Evolutionary conservation across 805 yeast species (phyloP), one percentile per base, ranked within the genome.

Genomic region (Yamadazyma kitorensis): DNA sequence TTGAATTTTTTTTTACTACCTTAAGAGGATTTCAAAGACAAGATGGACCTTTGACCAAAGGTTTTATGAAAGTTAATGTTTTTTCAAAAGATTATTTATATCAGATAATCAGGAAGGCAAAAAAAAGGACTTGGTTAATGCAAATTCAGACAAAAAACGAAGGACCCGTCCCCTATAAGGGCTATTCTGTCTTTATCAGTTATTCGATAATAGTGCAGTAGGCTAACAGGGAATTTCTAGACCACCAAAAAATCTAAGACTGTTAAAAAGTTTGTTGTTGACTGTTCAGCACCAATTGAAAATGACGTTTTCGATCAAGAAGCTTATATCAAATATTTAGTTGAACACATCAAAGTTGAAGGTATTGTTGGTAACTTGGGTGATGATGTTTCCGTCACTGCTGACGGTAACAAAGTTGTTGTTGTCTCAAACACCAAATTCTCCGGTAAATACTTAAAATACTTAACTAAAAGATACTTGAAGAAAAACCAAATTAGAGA

Each of bases 401-500:
- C 77, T 61, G 93, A 87, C 65, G 94, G 89, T 65, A 74, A 80
- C 78, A 82, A 83, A 76, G 80, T 86, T 67, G 82, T 86, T 66
- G 87, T 93, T 64, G 86, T 88, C 53, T 76, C 97, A 54, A 80
- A 83, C 73, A 73, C 95, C 73, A 83, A 87, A 77, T 91, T 93
- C 93, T 89, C 97, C 56, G 99, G 98, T 77, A 91, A 94, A 79
- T 93, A 93, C 95, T 83, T 91, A 72, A 93, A 94, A 81, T 93
- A 93, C 94, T 79, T 93, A 70, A 86, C 98, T 65, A 94, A 93
- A 88, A 91, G 95, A 81, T 93, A 86, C 93, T 86, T 93, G 76
- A 94, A 91, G 95, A 93, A 93, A 86, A 87, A 89, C 91, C 95
- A 86, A 77, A 86, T 91, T 79, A 88, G 97, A 81, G 98, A 93